Percentiles rank a stretch among this genome's conserved stretches.
phyloP scores from a whole-genome alignment of 1,139 yeast species.

The Candida frijolesensis region DNA sequence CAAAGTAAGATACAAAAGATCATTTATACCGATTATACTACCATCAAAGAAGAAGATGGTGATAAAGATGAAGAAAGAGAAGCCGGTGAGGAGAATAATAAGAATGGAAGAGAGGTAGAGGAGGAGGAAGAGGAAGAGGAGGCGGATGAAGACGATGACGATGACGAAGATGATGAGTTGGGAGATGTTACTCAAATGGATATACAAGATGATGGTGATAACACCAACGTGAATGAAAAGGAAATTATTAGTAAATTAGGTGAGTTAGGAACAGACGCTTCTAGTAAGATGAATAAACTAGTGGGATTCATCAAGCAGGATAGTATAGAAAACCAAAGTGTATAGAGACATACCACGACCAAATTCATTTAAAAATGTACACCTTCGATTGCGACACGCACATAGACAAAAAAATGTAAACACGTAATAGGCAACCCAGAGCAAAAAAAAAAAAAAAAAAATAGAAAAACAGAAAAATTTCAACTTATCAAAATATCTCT shows the following conservation, averaged over 20 bases:
- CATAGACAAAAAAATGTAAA: background rate
- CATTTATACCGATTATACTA: conserved; percentile 40
- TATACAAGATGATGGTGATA: conserved; percentile 14
- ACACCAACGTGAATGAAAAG: conserved; percentile 11
- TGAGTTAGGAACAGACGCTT: conserved; percentile 36
- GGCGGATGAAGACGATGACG: background rate
- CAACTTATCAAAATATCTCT: background rate
- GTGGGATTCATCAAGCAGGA: conserved; percentile 54
- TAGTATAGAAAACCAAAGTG: conserved; percentile 12
- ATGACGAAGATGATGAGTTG: conserved; percentile 24
- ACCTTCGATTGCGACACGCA: background rate
- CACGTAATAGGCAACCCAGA: background rate
- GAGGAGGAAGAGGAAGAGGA: conserved; percentile 14
- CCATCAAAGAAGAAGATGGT: conserved; percentile 29
- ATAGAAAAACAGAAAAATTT: background rate
- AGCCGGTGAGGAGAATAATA: conserved; percentile 21
- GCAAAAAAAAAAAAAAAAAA: background rate
- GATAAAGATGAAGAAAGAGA: conserved; percentile 22
- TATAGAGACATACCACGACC: background rate
- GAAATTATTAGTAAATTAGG: conserved; percentile 35
- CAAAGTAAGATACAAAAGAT: conserved; percentile 45
- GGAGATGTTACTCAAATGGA: conserved; percentile 25
- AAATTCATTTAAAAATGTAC: background rate
- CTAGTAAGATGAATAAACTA: conserved; percentile 40
- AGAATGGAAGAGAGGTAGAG: conserved; percentile 13